Evolutionary conservation across 116 monocot species (phyloP).

Genomic region (Phalaenopsis hybrid): DNA sequence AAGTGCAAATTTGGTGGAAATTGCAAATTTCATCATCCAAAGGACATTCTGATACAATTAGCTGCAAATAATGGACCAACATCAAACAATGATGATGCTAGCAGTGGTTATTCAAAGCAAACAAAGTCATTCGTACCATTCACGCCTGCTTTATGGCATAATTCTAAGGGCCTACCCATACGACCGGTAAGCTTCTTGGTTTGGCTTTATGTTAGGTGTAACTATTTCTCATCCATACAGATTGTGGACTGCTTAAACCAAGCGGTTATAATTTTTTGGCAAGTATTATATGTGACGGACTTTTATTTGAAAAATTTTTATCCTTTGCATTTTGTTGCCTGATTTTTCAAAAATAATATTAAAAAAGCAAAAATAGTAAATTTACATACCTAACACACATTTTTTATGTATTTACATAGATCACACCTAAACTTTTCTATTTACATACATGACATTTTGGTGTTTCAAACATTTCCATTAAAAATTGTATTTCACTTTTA

Average conservation of each 20-base stretch:
- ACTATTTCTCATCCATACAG: background rate
- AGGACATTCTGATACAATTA: constrained; percentile 51
- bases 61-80: constrained; percentile 7
- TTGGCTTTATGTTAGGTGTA: background rate
- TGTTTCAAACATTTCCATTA: no score
- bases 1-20: constrained; percentile 81
- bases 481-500: no score
- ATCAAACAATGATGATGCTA: constrained; percentile 1
- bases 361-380: background rate
- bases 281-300: no score
- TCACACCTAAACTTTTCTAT: no score
- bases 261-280: background rate
- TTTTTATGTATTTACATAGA: no score
- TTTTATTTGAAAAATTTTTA: background rate
- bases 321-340: background rate
- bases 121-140: constrained; percentile 24
- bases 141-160: constrained; percentile 59
- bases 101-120: constrained; percentile 10
- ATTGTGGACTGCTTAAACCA: background rate
- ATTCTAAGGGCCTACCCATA: constrained; percentile 85
- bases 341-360: background rate
- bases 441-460: no score
- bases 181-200: constrained; percentile 40
- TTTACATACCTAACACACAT: background rate
- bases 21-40: constrained; percentile 93